phyloP scores from a whole-genome alignment of 2,329 filamentous ascomycete species.

The Aspergillus sp. region DNA sequence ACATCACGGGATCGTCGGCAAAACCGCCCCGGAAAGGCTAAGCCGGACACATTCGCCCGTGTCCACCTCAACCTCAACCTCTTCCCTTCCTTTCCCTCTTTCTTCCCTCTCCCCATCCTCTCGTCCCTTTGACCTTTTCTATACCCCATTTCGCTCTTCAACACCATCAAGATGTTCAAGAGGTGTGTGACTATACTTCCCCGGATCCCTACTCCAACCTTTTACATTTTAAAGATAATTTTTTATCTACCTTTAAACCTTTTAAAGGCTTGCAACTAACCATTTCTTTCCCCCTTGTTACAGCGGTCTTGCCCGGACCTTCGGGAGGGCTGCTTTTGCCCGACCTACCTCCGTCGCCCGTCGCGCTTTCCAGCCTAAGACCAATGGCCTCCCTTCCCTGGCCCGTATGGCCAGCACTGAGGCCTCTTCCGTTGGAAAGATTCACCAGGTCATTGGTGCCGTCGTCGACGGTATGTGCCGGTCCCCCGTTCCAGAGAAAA shows the following conservation, averaged over 20 bases:
- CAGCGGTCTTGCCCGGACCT: conserved; percentile 67
- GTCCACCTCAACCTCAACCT: conserved; percentile 32
- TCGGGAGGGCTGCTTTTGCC: conserved; percentile 62
- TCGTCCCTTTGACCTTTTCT: conserved; percentile 35
- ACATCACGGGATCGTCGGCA: conserved; percentile 47
- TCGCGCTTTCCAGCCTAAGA: conserved; percentile 59
- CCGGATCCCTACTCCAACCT: conserved; percentile 18
- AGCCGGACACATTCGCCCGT: conserved; percentile 37
- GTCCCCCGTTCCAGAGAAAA: conserved; percentile 20
- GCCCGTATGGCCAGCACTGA: conserved; percentile 66
- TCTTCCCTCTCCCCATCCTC: conserved; percentile 37
- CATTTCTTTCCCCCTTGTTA: conserved; percentile 15
- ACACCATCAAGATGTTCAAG: conserved; percentile 62
- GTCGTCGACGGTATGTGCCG: conserved; percentile 85
- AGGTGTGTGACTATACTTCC: conserved; percentile 49
- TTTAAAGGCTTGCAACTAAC: not conserved
- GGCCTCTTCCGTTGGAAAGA: conserved; percentile 61
- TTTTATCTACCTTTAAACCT: conserved; percentile 13
- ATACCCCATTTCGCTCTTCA: conserved; percentile 44
- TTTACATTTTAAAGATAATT: conserved; percentile 11
- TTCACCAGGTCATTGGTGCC: conserved; percentile 91
- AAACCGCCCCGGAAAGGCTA: conserved; percentile 47
- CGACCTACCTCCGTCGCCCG: conserved; percentile 57
- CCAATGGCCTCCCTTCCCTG: conserved; percentile 60
- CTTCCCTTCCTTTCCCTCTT: conserved; percentile 33